Evolutionary conservation across 108 stramenopile genomes (phyloP).

Genomic region (Nitzschia inconspicua): DNA sequence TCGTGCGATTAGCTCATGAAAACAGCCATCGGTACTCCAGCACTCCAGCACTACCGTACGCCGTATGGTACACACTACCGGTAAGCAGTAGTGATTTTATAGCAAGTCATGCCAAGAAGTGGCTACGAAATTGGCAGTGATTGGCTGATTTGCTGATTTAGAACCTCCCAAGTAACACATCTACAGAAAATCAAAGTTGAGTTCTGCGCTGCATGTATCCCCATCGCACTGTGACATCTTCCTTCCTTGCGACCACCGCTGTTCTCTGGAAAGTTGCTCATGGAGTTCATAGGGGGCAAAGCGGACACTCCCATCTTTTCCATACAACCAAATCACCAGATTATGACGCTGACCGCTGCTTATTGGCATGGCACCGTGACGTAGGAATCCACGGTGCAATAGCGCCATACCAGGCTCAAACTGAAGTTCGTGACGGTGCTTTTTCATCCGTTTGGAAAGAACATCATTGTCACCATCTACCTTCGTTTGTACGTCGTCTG

Average conservation of each 20-base stretch:
- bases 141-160: no score
- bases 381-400: conserved; percentile 42
- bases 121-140: no score
- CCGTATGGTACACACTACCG: no score
- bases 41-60: no score
- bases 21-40: no score
- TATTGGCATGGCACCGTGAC: conserved; percentile 47
- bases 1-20: no score
- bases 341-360: conserved; percentile 35
- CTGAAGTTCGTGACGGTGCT: neutral
- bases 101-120: no score
- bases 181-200: no score
- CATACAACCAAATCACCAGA: conserved; percentile 57
- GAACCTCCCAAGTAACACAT: no score
- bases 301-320: conserved; percentile 27
- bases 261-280: conserved; percentile 4
- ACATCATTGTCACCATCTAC: neutral
- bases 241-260: conserved; percentile 21
- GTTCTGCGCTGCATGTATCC: no score
- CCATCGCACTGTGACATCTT: no score
- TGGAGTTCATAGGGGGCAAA: conserved; percentile 2
- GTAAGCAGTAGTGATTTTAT: no score
- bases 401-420: conserved; percentile 58
- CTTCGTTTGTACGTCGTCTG: conserved; percentile 6
- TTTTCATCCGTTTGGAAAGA: neutral